phyloP scores from a whole-genome alignment of 371 early-diverging fungal species.

The Neoconidiobolus thromboides region DNA sequence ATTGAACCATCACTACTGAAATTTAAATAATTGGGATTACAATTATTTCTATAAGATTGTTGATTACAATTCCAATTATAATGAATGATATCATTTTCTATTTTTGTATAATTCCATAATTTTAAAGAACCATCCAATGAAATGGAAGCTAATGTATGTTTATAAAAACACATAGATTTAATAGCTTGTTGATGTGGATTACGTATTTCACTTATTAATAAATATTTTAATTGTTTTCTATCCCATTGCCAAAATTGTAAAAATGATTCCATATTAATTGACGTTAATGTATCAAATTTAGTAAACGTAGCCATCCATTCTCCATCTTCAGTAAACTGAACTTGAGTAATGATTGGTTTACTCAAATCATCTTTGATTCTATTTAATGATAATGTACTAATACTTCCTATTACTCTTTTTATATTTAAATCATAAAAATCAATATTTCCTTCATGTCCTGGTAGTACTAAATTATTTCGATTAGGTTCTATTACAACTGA shows the following conservation, averaged over 20 bases:
- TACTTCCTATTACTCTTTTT: not conserved
- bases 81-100: not conserved
- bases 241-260: too few relatives aligned
- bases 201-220: not conserved
- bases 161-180: not conserved
- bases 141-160: not conserved
- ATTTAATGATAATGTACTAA: not conserved
- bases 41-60: not conserved
- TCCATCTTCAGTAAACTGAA: too few relatives aligned
- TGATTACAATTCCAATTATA: not conserved
- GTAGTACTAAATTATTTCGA: not conserved
- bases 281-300: too few relatives aligned
- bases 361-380: not conserved
- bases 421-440: not conserved
- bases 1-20: not conserved
- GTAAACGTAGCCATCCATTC: too few relatives aligned
- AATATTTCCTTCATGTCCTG: not conserved
- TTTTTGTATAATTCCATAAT: not conserved
- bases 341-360: too few relatives aligned
- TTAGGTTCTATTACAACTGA: not conserved
- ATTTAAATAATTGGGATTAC: not conserved
- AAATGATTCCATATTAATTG: too few relatives aligned
- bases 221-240: not conserved
- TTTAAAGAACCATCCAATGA: not conserved
- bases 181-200: not conserved